A percentile compares a stretch with the other conserved stretches of the same genome.
Evolutionary conservation across 148 eudicot species (phyloP).

Genomic region (Diospyros kaki): DNA sequence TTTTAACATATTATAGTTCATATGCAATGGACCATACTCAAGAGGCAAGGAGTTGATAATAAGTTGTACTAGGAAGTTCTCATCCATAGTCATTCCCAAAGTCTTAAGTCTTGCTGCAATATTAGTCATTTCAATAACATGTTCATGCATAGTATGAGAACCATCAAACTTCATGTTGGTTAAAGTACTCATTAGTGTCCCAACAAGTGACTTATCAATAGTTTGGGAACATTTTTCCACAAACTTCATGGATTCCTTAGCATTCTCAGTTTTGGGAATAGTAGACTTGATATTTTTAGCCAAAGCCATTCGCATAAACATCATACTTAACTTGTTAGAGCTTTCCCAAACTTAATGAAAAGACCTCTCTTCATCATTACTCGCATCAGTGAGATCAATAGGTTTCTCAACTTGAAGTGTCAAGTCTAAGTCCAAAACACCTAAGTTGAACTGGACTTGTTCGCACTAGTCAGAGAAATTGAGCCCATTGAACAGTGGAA

Average conservation of each 20-base stretch:
- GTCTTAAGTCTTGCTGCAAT: slow-evolving; percentile 17
- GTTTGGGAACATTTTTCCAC: slow-evolving; percentile 11
- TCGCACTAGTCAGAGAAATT: not conserved
- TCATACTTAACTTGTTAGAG: not conserved
- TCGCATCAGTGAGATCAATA: not conserved
- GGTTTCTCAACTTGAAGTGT: not conserved
- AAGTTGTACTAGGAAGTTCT: not conserved
- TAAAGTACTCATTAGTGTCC: not conserved
- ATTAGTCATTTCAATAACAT: slow-evolving; percentile 19
- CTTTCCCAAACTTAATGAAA: not conserved
- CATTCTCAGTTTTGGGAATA: slow-evolving; percentile 2
- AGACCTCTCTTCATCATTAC: not conserved
- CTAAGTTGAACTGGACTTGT: slow-evolving; percentile 1
- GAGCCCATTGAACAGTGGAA: not conserved
- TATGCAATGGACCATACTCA: not conserved
- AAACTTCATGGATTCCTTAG: slow-evolving; percentile 4
- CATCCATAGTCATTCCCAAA: slow-evolving; percentile 16
- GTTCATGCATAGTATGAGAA: slow-evolving; percentile 8
- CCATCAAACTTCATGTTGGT: slow-evolving; percentile 18
- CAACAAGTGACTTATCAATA: not conserved
- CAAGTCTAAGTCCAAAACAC: not conserved
- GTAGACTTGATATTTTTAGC: not conserved
- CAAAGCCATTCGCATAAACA: not conserved
- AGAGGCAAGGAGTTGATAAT: slow-evolving; percentile 7
- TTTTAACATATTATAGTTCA: slow-evolving; percentile 22